A percentile compares a stretch with the other conserved stretches of the same genome.
phyloP scores from a whole-genome alignment of 768 basidiomycete genomes.

The Lyophyllum shimeji region DNA sequence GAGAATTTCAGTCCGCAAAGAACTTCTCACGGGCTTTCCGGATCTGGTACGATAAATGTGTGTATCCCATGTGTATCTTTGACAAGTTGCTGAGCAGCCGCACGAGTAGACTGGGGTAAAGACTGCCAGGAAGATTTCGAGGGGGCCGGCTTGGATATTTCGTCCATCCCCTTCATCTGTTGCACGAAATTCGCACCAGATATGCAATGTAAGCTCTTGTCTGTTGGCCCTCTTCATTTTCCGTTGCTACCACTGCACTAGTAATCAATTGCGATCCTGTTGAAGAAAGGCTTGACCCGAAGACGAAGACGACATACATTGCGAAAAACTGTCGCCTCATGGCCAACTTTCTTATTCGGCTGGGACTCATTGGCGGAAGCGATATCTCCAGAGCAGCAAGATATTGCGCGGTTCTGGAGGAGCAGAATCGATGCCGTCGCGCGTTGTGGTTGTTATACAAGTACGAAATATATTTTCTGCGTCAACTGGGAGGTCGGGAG shows the following conservation, averaged over 20 bases:
- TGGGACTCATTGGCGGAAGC: background rate
- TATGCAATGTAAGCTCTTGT: background rate
- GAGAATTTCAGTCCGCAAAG: background rate
- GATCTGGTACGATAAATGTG: slow-evolving; percentile 4
- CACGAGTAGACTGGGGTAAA: background rate
- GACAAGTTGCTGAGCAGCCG: background rate
- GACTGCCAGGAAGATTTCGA: background rate
- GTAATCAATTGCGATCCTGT: background rate
- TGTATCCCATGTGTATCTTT: background rate
- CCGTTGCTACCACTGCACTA: background rate
- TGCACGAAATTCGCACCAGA: background rate
- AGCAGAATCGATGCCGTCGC: slow-evolving; percentile 7
- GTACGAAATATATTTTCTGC: slow-evolving; percentile 5
- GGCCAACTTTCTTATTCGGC: background rate
- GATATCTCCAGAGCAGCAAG: background rate
- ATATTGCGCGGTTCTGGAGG: background rate
- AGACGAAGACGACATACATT: too few species aligned
- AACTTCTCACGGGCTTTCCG: slow-evolving; percentile 2
- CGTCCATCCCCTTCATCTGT: background rate
- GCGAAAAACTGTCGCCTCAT: too few species aligned
- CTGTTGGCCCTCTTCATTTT: background rate
- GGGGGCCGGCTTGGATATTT: background rate
- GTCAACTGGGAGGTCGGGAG: background rate
- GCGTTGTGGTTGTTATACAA: slow-evolving; percentile 7
- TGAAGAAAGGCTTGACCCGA: background rate